phyloP scores from a whole-genome alignment of 768 basidiomycete genomes.

The Calocera cornea region DNA sequence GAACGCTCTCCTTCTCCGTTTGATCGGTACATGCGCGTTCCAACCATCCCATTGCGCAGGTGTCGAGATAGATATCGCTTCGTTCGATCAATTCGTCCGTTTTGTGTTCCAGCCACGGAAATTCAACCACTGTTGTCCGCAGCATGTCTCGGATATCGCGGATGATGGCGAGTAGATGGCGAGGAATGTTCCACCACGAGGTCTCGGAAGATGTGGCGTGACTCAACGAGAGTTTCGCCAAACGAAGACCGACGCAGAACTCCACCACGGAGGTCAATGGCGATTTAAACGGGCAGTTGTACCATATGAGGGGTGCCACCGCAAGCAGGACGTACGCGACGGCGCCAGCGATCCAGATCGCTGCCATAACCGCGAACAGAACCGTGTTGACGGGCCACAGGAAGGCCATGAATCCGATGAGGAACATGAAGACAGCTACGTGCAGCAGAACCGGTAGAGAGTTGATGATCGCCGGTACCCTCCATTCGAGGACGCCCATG shows the following conservation, averaged over 20 bases:
- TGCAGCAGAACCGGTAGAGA: background rate
- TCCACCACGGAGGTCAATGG: background rate
- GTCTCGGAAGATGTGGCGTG: background rate
- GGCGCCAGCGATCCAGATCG: background rate
- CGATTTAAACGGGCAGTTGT: background rate
- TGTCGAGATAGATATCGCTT: background rate
- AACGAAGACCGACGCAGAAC: background rate
- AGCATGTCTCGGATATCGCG: background rate
- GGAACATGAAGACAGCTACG: slow-evolving; percentile 9
- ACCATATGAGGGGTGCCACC: background rate
- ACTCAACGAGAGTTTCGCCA: background rate
- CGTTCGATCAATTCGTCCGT: background rate
- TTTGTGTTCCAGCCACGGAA: background rate
- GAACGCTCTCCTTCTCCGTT: background rate
- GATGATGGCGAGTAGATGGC: background rate
- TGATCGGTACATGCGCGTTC: background rate
- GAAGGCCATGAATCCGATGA: slow-evolving; percentile 12
- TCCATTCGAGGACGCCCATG: background rate
- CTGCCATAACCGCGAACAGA: background rate
- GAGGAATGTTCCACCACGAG: background rate
- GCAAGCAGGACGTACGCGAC: background rate
- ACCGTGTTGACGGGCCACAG: background rate
- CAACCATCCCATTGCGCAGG: background rate
- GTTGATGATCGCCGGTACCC: background rate
- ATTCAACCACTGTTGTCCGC: background rate